These are phyloP conservation scores for Cytospora piceae DNA, from an alignment of 2,329 filamentous ascomycete species.

Conservation along the genomic window DNA sequence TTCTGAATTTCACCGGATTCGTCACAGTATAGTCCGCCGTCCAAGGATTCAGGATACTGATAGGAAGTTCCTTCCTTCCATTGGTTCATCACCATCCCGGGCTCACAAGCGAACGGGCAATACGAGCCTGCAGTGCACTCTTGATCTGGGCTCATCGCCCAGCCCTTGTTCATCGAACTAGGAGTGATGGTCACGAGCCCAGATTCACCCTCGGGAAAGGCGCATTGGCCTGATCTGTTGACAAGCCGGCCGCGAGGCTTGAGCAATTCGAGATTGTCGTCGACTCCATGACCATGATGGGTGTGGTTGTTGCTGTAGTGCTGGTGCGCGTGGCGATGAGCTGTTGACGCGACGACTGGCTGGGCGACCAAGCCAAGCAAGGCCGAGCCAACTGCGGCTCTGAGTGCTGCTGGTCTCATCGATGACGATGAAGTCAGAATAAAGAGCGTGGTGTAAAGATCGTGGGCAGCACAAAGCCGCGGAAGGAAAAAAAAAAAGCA, in stretches of 20 bases:
- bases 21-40: constrained; percentile 76
- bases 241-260: constrained; percentile 38
- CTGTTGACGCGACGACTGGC: constrained; percentile 43
- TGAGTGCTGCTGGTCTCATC: constrained; percentile 59
- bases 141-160: constrained; percentile 79
- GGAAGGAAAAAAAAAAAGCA: background rate
- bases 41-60: constrained; percentile 72
- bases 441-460: constrained; percentile 29
- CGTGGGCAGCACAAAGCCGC: constrained; percentile 29
- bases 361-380: constrained; percentile 51
- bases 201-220: constrained; percentile 67
- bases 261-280: constrained; percentile 27
- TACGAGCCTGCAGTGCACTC: constrained; percentile 68
- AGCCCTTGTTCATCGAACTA: constrained; percentile 67
- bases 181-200: constrained; percentile 72
- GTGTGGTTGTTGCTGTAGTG: constrained; percentile 40
- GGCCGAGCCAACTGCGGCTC: constrained; percentile 54
- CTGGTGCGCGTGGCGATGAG: constrained; percentile 43
- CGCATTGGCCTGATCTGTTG: constrained; percentile 62
- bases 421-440: constrained; percentile 31
- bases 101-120: constrained; percentile 77
- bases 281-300: constrained; percentile 38
- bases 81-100: constrained; percentile 77
- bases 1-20: constrained; percentile 66
- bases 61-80: constrained; percentile 76